Base-by-base conservation (phyloP, 2,329 filamentous ascomycete species). In the Cytospora leucostoma region DNA sequence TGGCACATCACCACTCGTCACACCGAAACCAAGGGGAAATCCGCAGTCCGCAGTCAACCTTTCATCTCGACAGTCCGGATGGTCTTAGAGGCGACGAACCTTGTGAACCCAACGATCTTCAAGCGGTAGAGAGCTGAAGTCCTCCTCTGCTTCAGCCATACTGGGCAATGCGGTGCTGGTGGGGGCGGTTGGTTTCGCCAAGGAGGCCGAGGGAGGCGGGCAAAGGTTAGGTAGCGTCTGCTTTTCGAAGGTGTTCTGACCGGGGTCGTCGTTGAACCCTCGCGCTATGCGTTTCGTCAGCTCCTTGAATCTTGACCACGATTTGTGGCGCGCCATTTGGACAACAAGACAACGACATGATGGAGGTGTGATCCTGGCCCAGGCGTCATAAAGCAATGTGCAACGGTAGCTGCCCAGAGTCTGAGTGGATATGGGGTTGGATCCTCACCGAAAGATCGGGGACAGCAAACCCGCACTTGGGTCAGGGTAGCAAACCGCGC, bases 91-190 rank as follows among this genome's bases (percentile, higher is more conserved):
- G 21, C 35, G 35, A 67, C 74, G 60, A 71, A 89, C 87, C 81
- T 96, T 96, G 81, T 96, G 92, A 61, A 85, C 81, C 78, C 93
- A 96, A 74, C 92, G 87, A 67, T 96, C 92, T 52, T 87, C 81
- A 62, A 96, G 77, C 51, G 92, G 90, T 66, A 96, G 80, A 68
- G 89, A 86, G 77, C 87, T 89, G 75, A 89, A 94, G 75, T 96
- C 92, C 73, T 93, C 91, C 76, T 94, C 91, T 74, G 84, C 79
- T 68, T 96, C 92, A 63, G 89, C 91, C 92, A 96, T 96, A 68
- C 49, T 63, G 59, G 56, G 27, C 21, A 52, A 38, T 21, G 27
- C 33, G 15, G 51, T 50, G 19, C 5, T 33, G 34, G 13, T 53
- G n/a, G 27, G 40, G 4, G 12, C 32, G 11, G 32, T 27, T 1